Conservation (phyloP, 495 filamentous ascomycete genomes). For the Lepidopterella palustris region DNA sequence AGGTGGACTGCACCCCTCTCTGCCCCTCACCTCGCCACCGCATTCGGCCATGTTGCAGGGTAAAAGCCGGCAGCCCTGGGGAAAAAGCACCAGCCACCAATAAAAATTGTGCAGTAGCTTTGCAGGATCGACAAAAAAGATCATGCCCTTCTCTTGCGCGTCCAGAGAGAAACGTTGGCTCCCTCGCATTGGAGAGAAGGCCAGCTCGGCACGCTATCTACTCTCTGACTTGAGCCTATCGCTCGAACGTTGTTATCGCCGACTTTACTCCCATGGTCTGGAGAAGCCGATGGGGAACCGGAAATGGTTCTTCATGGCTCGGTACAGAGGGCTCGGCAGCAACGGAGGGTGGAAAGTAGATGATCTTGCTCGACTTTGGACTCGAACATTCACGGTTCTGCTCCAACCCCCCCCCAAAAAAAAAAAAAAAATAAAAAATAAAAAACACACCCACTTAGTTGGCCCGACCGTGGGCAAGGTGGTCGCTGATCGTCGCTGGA, state of each 20-base stretch:
- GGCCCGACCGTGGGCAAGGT: no score
- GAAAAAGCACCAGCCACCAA: slow-evolving; percentile 18
- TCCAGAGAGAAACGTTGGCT: slow-evolving; percentile 12
- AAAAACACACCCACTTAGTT: no score
- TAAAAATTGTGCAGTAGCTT: slow-evolving; percentile 27
- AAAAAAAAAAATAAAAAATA: no score
- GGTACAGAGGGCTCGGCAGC: no score
- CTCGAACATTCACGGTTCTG: no score
- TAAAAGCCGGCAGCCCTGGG: neutral
- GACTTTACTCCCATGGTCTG: no score
- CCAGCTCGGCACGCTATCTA: neutral
- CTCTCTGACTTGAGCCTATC: neutral
- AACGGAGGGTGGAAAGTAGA: no score
- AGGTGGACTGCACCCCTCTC: neutral
- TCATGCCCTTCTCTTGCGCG: slow-evolving; percentile 10
- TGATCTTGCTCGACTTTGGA: no score
- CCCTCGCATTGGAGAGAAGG: slow-evolving; percentile 10
- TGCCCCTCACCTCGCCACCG: neutral
- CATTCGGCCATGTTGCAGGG: neutral
- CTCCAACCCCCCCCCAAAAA: no score
- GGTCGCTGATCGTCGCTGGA: no score
- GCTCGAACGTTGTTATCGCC: slow-evolving; percentile 22
- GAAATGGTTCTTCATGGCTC: neutral
- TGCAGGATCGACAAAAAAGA: slow-evolving; percentile 25
- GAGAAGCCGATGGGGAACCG: slow-evolving; percentile 21